These are phyloP conservation scores for Colletotrichum endophyticum DNA, from an alignment of 2,329 filamentous ascomycete species.

Conservation along the genomic window DNA sequence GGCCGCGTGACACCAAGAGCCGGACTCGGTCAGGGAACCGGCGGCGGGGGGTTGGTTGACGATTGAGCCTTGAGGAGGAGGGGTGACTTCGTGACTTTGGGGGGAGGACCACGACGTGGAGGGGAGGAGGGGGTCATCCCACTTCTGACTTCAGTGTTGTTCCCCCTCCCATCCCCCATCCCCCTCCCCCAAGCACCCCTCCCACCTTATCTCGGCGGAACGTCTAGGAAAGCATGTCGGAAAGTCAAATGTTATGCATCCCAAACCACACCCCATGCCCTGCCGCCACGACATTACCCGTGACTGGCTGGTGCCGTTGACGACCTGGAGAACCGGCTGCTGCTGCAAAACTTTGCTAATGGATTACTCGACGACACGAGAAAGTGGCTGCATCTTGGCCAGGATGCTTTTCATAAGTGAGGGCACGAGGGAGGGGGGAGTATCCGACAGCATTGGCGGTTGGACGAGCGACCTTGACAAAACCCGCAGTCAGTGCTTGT, in stretches of 20 bases:
- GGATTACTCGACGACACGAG: neutral
- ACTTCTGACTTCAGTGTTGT: neutral
- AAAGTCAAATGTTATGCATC: neutral
- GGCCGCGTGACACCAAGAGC: constrained; percentile 18
- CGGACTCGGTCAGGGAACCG: constrained; percentile 14
- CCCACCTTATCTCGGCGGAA: neutral
- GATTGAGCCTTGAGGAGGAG: neutral
- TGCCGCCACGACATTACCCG: neutral
- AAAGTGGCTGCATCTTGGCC: neutral
- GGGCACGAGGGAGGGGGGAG: neutral
- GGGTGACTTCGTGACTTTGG: neutral
- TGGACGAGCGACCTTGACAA: neutral
- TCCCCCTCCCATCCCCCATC: neutral
- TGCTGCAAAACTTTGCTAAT: neutral
- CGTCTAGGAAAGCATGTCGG: neutral
- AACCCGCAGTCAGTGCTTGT: neutral
- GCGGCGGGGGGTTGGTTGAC: neutral
- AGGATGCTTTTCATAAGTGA: neutral
- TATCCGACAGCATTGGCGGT: neutral
- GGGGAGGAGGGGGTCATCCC: neutral
- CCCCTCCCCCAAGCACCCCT: neutral
- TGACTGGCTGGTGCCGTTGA: neutral
- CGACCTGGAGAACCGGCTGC: neutral
- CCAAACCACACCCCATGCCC: neutral
- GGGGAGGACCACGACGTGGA: neutral